phyloP scores from a whole-genome alignment of 1,284 basidiomycete genomes.

The Omphalotus olearius region DNA sequence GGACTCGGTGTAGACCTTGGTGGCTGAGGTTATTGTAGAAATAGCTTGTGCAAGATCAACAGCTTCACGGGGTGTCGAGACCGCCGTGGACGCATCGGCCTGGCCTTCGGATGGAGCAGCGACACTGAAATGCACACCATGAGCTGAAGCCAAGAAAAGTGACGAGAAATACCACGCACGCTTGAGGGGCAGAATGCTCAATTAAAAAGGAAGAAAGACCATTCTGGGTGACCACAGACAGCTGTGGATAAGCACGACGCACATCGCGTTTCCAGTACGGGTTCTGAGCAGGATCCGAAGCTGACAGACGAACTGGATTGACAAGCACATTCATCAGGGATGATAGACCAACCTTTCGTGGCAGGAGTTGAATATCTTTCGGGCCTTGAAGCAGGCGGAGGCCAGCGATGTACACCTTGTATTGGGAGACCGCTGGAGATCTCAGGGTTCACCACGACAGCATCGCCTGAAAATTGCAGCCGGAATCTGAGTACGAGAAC shows the following conservation, averaged over 20 bases:
- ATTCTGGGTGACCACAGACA: constrained; percentile 78
- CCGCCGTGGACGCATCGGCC: constrained; percentile 39
- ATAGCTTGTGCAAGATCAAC: constrained; percentile 71
- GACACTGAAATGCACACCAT: constrained; percentile 37
- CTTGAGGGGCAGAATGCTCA: constrained; percentile 64
- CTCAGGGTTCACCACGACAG: constrained; percentile 77
- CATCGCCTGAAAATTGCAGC: constrained; percentile 53
- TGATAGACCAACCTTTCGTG: constrained; percentile 62
- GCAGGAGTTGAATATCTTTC: constrained; percentile 86
- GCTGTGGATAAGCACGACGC: constrained; percentile 85
- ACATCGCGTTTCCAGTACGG: constrained; percentile 96
- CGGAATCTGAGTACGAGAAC: neutral
- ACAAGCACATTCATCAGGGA: constrained; percentile 13
- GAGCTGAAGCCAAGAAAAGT: constrained; percentile 2
- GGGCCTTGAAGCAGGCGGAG: constrained; percentile 82
- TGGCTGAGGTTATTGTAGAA: constrained; percentile 52
- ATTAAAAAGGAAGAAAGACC: constrained; percentile 82
- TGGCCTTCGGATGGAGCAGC: constrained; percentile 48
- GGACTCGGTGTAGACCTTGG: constrained; percentile 59
- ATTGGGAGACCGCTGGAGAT: constrained; percentile 92
- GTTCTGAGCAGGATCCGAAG: constrained; percentile 79
- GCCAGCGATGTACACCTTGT: constrained; percentile 70
- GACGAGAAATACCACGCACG: constrained; percentile 42
- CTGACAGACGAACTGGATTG: constrained; percentile 31
- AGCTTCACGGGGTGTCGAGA: constrained; percentile 38